phyloP scores from a whole-genome alignment of 2,329 filamentous ascomycete species.

The Penicillium sp. region DNA sequence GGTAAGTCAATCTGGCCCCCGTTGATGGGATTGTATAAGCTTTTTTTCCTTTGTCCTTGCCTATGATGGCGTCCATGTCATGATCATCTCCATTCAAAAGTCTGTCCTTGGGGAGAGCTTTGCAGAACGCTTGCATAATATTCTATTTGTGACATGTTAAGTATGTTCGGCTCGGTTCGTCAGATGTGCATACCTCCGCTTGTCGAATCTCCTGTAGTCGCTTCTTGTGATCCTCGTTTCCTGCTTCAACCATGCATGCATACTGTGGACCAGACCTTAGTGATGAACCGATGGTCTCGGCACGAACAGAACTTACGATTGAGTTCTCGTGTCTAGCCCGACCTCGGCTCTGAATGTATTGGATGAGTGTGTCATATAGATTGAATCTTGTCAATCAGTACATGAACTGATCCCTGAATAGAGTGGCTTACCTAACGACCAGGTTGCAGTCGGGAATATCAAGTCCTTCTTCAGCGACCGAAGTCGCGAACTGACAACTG shows the following conservation, averaged over 20 bases:
- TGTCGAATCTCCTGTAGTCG: constrained; percentile 50
- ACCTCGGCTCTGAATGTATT: constrained; percentile 90
- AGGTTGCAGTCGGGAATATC: constrained; percentile 66
- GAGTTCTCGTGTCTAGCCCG: constrained; percentile 76
- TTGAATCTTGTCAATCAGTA: too few relatives aligned
- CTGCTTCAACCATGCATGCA: constrained; percentile 74
- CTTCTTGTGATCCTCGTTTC: constrained; percentile 65
- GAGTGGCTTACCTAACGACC: constrained; percentile 49
- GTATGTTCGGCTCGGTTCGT: neutral
- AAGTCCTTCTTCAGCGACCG: constrained; percentile 64
- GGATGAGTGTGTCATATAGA: constrained; percentile 82
- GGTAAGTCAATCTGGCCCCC: constrained; percentile 75
- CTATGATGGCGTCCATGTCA: constrained; percentile 56
- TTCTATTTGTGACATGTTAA: constrained; percentile 30
- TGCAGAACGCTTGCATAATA: constrained; percentile 72
- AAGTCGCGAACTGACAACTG: constrained; percentile 54
- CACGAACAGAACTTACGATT: constrained; percentile 39
- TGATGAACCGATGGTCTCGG: constrained; percentile 4
- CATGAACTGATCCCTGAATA: too few relatives aligned
- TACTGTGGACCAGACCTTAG: constrained; percentile 47
- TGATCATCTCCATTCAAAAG: constrained; percentile 61
- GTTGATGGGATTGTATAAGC: constrained; percentile 62
- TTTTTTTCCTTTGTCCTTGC: constrained; percentile 51
- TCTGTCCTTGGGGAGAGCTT: constrained; percentile 69
- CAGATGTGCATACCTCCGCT: constrained; percentile 43